phyloP scores from a whole-genome alignment of 2,329 filamentous ascomycete species.

The Fonsecaea monophora region DNA sequence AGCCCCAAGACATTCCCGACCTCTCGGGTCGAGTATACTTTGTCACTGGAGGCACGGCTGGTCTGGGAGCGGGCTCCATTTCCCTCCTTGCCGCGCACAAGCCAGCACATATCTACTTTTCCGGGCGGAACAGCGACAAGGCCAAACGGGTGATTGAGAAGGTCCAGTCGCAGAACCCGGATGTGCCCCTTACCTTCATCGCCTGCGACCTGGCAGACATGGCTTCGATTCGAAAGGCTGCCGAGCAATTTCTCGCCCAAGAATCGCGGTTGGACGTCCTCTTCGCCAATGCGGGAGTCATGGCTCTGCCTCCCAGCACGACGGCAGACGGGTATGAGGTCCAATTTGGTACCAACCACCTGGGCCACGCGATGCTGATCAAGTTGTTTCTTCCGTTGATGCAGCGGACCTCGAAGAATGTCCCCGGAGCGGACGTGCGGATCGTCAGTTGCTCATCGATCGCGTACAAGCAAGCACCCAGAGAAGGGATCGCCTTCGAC shows the following conservation, averaged over 20 bases:
- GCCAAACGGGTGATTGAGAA: slow-evolving; percentile 47
- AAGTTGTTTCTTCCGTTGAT: slow-evolving; percentile 53
- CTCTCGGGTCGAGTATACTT: slow-evolving; percentile 53
- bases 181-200: slow-evolving; percentile 53
- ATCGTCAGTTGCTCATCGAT: slow-evolving; percentile 50
- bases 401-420: slow-evolving; percentile 44
- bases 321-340: slow-evolving; percentile 54
- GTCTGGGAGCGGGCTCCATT: slow-evolving; percentile 56
- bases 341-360: slow-evolving; percentile 55
- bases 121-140: slow-evolving; percentile 47
- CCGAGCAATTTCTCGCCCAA: slow-evolving; percentile 49
- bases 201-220: slow-evolving; percentile 60
- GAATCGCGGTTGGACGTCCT: slow-evolving; percentile 54
- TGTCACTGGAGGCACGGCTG: slow-evolving; percentile 55
- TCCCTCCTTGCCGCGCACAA: slow-evolving; percentile 54
- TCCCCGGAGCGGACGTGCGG: slow-evolving; percentile 43
- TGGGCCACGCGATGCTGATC: slow-evolving; percentile 55
- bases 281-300: slow-evolving; percentile 57
- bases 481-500: slow-evolving; percentile 36
- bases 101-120: slow-evolving; percentile 56
- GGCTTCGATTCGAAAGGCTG: slow-evolving; percentile 55
- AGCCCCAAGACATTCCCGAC: slow-evolving; percentile 45
- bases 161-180: slow-evolving; percentile 43
- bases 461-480: slow-evolving; percentile 46
- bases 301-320: slow-evolving; percentile 50